Percentiles rank a stretch among this genome's conserved stretches.
Conservation (phyloP, 352 stramenopile genomes). For the Globisporangium lucens region DNA sequence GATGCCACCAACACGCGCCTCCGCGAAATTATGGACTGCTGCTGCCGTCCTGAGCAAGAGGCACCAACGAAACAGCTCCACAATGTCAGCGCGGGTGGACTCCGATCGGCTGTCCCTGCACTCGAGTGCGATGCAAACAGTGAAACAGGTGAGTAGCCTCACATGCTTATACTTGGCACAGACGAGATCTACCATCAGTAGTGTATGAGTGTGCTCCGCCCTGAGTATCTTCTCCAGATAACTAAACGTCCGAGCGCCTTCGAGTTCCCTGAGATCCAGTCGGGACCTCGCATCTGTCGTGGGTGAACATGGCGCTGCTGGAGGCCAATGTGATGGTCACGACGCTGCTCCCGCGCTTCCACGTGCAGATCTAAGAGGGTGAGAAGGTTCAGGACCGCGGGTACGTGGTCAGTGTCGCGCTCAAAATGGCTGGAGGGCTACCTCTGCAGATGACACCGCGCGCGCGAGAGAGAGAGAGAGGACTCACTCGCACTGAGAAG, state of each 20-base stretch:
- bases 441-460: too few relatives aligned
- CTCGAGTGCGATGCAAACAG: background rate
- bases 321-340: too few relatives aligned
- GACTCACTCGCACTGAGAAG: too few relatives aligned
- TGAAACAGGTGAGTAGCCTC: background rate
- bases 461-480: too few relatives aligned
- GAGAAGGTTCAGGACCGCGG: too few relatives aligned
- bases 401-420: too few relatives aligned
- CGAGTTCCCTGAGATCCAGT: background rate
- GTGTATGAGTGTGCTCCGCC: conserved; percentile 17
- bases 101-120: background rate
- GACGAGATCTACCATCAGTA: conserved; percentile 70
- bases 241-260: background rate
- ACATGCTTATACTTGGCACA: conserved; percentile 20
- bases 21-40: background rate
- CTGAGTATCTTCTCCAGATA: background rate
- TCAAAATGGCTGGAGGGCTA: too few relatives aligned
- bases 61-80: background rate
- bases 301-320: too few relatives aligned
- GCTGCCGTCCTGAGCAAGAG: background rate
- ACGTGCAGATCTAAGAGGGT: too few relatives aligned
- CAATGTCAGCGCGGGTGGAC: background rate
- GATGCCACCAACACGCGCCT: background rate
- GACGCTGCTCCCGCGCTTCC: too few relatives aligned
- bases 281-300: background rate